Evolutionary conservation across 2,329 filamentous ascomycete genomes (phyloP).

Genomic region (Exophiala mesophila): DNA sequence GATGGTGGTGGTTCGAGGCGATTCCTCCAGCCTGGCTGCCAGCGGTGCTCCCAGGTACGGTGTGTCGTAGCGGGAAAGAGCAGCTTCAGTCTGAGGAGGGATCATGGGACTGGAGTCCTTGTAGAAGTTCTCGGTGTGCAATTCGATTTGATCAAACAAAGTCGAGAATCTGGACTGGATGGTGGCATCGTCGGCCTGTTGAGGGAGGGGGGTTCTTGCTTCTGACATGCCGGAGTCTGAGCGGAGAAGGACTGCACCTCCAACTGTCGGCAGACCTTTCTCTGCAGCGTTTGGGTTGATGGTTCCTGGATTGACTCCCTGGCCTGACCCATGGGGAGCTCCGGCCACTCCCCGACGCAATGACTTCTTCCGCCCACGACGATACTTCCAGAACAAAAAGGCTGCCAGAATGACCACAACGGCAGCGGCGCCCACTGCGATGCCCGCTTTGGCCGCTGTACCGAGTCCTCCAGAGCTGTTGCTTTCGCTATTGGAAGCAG

Average conservation of each 20-base stretch:
- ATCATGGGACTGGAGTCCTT: slow-evolving; percentile 6
- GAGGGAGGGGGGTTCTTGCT: slow-evolving; percentile 24
- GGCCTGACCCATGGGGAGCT: not conserved
- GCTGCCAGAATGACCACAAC: slow-evolving; percentile 5
- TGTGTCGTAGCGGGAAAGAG: slow-evolving; percentile 4
- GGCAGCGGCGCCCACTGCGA: slow-evolving; percentile 14
- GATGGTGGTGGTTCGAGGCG: slow-evolving; percentile 7
- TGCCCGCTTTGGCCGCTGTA: slow-evolving; percentile 15
- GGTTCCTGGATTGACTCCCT: not conserved
- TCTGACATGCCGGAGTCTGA: not conserved
- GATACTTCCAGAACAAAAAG: slow-evolving; percentile 8
- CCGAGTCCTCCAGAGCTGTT: not conserved
- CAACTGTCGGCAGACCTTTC: not conserved
- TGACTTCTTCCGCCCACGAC: not conserved
- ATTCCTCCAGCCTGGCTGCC: slow-evolving; percentile 1
- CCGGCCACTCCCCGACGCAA: too few relatives aligned
- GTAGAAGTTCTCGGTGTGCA: slow-evolving; percentile 38
- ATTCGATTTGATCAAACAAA: slow-evolving; percentile 32
- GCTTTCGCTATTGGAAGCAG: not conserved
- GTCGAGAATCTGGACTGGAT: slow-evolving; percentile 28
- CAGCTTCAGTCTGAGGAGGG: not conserved
- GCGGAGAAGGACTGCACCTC: not conserved
- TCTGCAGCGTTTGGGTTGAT: not conserved
- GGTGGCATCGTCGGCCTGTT: slow-evolving; percentile 31
- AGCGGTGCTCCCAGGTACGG: slow-evolving; percentile 2